phyloP scores from a whole-genome alignment of 2,329 filamentous ascomycete species.

The Venturia asperata region DNA sequence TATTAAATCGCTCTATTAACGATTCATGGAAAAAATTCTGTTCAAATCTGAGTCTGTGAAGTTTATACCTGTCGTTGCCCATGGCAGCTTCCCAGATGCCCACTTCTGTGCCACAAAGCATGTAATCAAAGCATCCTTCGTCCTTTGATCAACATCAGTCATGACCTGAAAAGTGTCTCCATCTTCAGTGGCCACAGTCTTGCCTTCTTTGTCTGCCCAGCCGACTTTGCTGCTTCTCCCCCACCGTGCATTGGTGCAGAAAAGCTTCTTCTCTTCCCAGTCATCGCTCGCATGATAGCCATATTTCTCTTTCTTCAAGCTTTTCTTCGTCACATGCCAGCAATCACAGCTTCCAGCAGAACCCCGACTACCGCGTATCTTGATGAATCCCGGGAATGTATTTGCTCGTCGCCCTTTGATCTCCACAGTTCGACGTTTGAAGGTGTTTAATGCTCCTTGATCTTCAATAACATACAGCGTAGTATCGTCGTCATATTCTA shows the following conservation, averaged over 20 bases:
- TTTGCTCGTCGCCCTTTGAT: constrained; percentile 14
- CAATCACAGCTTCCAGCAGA: constrained; percentile 22
- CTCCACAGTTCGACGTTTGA: neutral
- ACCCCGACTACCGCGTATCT: neutral
- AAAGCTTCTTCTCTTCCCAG: constrained; percentile 25
- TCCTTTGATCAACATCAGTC: constrained; percentile 19
- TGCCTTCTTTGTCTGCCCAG: constrained; percentile 24
- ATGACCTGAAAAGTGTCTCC: constrained; percentile 21
- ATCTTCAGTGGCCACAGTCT: constrained; percentile 21
- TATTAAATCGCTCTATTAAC: too few relatives aligned
- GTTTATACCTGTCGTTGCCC: neutral
- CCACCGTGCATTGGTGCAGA: constrained; percentile 22
- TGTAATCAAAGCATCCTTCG: constrained; percentile 25
- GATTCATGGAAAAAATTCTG: neutral
- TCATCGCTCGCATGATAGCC: constrained; percentile 25
- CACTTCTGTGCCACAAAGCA: constrained; percentile 28
- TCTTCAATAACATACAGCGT: constrained; percentile 11
- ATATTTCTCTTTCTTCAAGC: constrained; percentile 24
- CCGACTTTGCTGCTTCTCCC: neutral
- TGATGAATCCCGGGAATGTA: constrained; percentile 12
- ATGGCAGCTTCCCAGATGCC: constrained; percentile 22
- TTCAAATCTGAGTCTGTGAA: neutral
- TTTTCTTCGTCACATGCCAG: constrained; percentile 24
- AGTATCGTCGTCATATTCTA: constrained; percentile 17
- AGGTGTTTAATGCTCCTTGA: neutral